Evolutionary conservation across 495 filamentous ascomycete genomes (phyloP).

Genomic region (Staphylotrichum tortipilum): DNA sequence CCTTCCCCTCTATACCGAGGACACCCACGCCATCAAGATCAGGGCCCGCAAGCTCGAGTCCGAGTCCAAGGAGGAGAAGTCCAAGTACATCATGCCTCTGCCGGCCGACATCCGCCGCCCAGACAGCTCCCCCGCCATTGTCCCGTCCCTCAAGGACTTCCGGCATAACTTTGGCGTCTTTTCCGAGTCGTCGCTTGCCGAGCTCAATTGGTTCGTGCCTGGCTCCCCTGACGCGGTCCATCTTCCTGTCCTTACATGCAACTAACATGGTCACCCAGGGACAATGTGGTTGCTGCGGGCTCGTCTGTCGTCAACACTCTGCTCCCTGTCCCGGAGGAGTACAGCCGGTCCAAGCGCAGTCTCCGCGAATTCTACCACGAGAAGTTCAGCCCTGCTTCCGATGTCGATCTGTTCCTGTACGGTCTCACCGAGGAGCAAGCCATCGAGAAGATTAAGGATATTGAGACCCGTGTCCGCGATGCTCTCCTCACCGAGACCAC

Average conservation of each 20-base stretch:
- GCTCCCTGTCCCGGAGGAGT: constrained; percentile 58
- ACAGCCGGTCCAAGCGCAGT: constrained; percentile 53
- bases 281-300: constrained; percentile 67
- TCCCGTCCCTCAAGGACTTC: constrained; percentile 57
- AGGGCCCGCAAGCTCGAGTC: constrained; percentile 52
- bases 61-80: constrained; percentile 51
- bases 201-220: constrained; percentile 54
- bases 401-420: constrained; percentile 79
- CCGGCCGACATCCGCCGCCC: constrained; percentile 47
- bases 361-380: constrained; percentile 72
- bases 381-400: constrained; percentile 67
- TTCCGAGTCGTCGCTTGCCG: constrained; percentile 53
- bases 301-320: constrained; percentile 67
- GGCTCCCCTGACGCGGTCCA: too few relatives aligned
- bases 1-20: constrained; percentile 57
- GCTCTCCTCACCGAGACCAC: constrained; percentile 68
- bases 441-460: constrained; percentile 71
- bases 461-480: constrained; percentile 61
- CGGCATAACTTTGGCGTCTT: constrained; percentile 69
- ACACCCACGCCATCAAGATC: constrained; percentile 47
- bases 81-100: constrained; percentile 64
- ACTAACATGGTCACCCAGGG: background rate
- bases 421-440: constrained; percentile 65
- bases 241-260: too few relatives aligned
- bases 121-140: constrained; percentile 55